Conservation (phyloP, 345 rosid species). For the Brassica rapa region DNA sequence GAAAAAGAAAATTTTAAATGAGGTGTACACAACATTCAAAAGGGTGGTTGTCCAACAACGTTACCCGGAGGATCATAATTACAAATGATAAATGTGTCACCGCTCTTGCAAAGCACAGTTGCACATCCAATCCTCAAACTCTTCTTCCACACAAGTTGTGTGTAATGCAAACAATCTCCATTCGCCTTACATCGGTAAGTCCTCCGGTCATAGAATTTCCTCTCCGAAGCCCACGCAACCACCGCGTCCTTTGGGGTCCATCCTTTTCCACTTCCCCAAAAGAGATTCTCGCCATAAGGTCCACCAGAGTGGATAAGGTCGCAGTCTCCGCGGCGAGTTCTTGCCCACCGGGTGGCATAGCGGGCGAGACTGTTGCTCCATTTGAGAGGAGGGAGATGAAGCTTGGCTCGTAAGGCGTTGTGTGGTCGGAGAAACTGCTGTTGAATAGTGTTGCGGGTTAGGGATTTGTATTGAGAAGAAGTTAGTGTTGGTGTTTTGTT, state of each 20-base stretch:
- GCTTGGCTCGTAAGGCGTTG: constrained; percentile 48
- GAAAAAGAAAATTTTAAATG: neutral
- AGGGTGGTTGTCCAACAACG: constrained; percentile 62
- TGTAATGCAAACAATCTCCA: constrained; percentile 58
- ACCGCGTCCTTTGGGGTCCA: constrained; percentile 58
- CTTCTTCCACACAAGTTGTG: constrained; percentile 70
- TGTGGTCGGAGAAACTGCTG: constrained; percentile 52
- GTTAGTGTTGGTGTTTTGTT: neutral
- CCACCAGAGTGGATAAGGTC: constrained; percentile 53
- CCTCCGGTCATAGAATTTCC: constrained; percentile 42
- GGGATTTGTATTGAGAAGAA: constrained; percentile 18
- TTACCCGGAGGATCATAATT: constrained; percentile 72
- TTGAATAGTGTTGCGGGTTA: constrained; percentile 23
- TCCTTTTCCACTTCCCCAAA: constrained; percentile 61
- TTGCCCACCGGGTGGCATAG: constrained; percentile 51
- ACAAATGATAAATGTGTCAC: constrained; percentile 57
- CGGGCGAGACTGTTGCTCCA: constrained; percentile 60
- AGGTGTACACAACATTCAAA: constrained; percentile 34
- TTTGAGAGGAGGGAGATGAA: constrained; percentile 54
- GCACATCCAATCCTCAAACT: constrained; percentile 63
- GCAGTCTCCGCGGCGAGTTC: constrained; percentile 48
- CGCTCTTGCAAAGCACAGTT: constrained; percentile 43
- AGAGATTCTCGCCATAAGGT: constrained; percentile 62
- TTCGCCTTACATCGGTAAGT: constrained; percentile 47
- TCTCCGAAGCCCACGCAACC: constrained; percentile 58